Evolutionary conservation across 2,329 filamentous ascomycete species (phyloP).

Genomic region (Penicillium hesseltinei): DNA sequence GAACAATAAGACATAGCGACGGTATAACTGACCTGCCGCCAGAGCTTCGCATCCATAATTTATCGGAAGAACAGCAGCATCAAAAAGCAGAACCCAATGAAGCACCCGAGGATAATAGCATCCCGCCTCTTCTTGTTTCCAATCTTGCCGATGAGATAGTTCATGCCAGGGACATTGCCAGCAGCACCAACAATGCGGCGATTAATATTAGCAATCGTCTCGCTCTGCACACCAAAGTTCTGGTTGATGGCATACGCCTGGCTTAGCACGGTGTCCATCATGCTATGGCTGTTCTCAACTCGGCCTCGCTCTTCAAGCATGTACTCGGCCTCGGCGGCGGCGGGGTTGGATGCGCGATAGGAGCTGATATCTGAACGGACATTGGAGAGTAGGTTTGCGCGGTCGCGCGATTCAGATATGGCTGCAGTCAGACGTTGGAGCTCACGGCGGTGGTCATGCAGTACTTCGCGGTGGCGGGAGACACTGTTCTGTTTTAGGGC

Average conservation of each 20-base stretch:
- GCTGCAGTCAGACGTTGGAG: slow-evolving; percentile 70
- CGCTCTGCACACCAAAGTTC: slow-evolving; percentile 80
- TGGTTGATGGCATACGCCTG: slow-evolving; percentile 98
- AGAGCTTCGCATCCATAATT: slow-evolving; percentile 20
- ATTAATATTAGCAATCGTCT: slow-evolving; percentile 85
- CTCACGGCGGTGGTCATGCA: slow-evolving; percentile 82
- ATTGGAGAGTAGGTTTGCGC: slow-evolving; percentile 84
- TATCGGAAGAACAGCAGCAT: slow-evolving; percentile 77
- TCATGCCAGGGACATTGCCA: slow-evolving; percentile 88
- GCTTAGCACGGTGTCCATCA: slow-evolving; percentile 85
- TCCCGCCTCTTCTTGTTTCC: slow-evolving; percentile 93
- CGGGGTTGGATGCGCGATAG: slow-evolving; percentile 79
- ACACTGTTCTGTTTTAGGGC: slow-evolving; percentile 98
- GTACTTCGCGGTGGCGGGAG: slow-evolving; percentile 83
- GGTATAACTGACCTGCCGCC: slow-evolving; percentile 3
- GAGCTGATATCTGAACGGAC: slow-evolving; percentile 90
- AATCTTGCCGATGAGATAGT: slow-evolving; percentile 86
- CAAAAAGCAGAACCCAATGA: slow-evolving; percentile 90
- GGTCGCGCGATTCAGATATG: slow-evolving; percentile 75
- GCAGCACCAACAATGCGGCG: slow-evolving; percentile 85
- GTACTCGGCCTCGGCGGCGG: slow-evolving; percentile 86
- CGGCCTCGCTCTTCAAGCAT: slow-evolving; percentile 87
- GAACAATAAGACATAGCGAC: slow-evolving; percentile 10
- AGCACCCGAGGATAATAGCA: slow-evolving; percentile 85
- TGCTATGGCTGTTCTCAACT: slow-evolving; percentile 84